Evolutionary conservation across 2,329 filamentous ascomycete species (phyloP).

Genomic region (Neofusicoccum ribis): DNA sequence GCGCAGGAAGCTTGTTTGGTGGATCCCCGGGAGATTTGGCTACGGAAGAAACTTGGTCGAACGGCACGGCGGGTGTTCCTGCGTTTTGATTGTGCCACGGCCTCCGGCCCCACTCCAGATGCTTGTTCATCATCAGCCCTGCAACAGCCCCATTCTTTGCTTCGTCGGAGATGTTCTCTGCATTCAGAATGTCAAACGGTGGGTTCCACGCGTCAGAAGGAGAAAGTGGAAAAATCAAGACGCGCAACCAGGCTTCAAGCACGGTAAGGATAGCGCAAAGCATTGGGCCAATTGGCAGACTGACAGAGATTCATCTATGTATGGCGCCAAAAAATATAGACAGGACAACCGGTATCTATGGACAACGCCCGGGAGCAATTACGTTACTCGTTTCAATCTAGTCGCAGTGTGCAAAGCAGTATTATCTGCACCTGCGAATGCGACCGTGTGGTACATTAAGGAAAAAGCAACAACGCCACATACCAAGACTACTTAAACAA

Average conservation of each 20-base stretch:
- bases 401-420: not conserved
- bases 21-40: not conserved
- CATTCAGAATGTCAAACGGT: not conserved
- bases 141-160: not conserved
- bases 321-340: not conserved
- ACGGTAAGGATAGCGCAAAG: no score
- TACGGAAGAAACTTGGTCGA: not conserved
- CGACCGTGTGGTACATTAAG: not conserved
- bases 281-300: not conserved
- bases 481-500: not conserved
- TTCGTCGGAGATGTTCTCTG: not conserved
- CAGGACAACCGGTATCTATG: not conserved
- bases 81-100: not conserved
- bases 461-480: not conserved
- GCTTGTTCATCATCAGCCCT: not conserved
- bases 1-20: not conserved
- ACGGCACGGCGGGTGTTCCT: not conserved
- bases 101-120: not conserved
- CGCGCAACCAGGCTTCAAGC: not conserved
- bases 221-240: not conserved
- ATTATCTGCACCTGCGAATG: not conserved
- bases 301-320: constrained; percentile 1
- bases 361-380: not conserved
- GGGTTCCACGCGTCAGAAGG: no score
- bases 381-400: not conserved